Conservation (phyloP, 208 protist genomes). For the Lotmaria passim region DNA sequence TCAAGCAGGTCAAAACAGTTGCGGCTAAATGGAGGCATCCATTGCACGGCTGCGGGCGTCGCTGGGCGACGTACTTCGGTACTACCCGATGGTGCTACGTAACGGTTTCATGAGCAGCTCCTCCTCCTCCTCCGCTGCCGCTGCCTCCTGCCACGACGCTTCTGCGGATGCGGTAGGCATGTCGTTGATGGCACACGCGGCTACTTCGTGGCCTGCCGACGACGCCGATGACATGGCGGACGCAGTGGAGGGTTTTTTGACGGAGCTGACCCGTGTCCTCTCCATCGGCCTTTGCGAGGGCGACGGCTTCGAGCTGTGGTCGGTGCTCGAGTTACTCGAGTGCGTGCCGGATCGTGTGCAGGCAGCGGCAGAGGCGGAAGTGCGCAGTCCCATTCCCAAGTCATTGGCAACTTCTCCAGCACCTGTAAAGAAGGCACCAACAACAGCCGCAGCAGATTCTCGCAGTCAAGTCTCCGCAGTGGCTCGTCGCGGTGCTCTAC, state of each 20-base stretch:
- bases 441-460: no score
- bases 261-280: conserved; percentile 52
- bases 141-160: no score
- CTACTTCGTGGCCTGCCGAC: neutral
- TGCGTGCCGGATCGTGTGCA: conserved; percentile 27
- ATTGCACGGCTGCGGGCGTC: conserved; percentile 12
- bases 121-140: no score
- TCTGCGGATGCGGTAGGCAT: no score
- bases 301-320: conserved; percentile 45
- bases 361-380: conserved; percentile 10
- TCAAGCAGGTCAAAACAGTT: no score
- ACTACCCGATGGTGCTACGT: conserved; percentile 21
- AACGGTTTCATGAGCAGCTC: conserved; percentile 14
- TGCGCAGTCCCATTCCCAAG: neutral
- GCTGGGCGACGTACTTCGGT: conserved; percentile 19
- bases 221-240: conserved; percentile 22
- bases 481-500: no score
- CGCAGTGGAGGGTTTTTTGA: conserved; percentile 37
- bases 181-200: neutral
- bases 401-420: neutral
- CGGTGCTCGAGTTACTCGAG: conserved; percentile 62
- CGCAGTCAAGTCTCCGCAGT: neutral
- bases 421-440: neutral
- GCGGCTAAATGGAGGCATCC: conserved; percentile 23
- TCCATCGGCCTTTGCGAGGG: conserved; percentile 48